Evolutionary conservation across 148 eudicot genomes (phyloP).

Genomic region (Chenopodium quinoa): DNA sequence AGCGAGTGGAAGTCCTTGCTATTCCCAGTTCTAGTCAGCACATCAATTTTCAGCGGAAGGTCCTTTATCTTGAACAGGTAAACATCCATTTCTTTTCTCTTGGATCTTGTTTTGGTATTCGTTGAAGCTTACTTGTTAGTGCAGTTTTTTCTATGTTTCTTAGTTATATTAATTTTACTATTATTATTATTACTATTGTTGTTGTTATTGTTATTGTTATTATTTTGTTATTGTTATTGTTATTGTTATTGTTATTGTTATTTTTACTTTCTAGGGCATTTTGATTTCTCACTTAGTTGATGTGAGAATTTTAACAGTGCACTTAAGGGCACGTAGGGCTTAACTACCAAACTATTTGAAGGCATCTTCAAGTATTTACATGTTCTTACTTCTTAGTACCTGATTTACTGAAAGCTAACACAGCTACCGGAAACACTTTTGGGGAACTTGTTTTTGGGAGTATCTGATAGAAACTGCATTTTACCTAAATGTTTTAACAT

Average conservation of each 20-base stretch:
- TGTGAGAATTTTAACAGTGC: background rate
- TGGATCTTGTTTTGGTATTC: background rate
- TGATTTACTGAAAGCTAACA: background rate
- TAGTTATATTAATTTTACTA: too few relatives aligned
- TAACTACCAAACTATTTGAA: background rate
- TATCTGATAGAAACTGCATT: background rate
- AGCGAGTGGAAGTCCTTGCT: conserved; percentile 89
- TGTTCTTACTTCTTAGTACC: background rate
- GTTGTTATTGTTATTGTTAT: too few relatives aligned
- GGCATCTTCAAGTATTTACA: background rate
- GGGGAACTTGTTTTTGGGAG: background rate
- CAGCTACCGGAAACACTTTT: background rate
- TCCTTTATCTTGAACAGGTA: conserved; percentile 88
- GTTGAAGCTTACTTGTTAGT: background rate
- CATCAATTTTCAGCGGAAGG: conserved; percentile 57
- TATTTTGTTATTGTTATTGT: too few relatives aligned
- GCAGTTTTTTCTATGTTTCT: background rate
- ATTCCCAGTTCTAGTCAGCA: conserved; percentile 69
- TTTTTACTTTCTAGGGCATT: background rate
- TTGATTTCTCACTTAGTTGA: background rate
- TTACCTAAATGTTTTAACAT: background rate
- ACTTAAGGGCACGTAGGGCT: background rate
- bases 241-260: too few relatives aligned
- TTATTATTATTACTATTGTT: too few relatives aligned
- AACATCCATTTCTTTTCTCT: background rate